phyloP scores from a whole-genome alignment of 495 filamentous ascomycete species.

The Podospora australis region DNA sequence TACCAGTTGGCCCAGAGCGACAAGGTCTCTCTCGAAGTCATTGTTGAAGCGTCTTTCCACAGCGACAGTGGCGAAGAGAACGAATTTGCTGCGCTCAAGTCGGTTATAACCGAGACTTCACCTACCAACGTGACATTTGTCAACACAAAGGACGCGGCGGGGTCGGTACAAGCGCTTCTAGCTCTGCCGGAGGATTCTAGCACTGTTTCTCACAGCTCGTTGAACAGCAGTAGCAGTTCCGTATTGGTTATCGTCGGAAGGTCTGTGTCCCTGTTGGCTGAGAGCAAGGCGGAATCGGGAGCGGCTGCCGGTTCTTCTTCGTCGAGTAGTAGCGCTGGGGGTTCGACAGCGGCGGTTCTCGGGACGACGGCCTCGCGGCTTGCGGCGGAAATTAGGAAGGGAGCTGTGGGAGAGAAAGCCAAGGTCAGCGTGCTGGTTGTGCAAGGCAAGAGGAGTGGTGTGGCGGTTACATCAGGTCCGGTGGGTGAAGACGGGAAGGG shows the following conservation, averaged over 20 bases:
- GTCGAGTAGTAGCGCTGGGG: too few species aligned
- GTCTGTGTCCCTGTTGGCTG: background rate
- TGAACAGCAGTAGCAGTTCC: background rate
- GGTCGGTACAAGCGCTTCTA: background rate
- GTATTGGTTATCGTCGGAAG: constrained; percentile 4
- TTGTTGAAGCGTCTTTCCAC: constrained; percentile 32
- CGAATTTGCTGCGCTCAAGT: constrained; percentile 9
- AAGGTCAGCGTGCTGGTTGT: constrained; percentile 66
- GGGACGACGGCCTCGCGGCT: constrained; percentile 59
- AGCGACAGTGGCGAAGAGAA: background rate
- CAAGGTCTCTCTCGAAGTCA: constrained; percentile 62
- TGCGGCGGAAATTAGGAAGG: constrained; percentile 40
- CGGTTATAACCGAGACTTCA: constrained; percentile 1
- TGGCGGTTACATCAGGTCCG: too few species aligned
- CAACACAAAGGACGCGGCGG: background rate
- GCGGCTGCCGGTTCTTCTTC: constrained; percentile 19
- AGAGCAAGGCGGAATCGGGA: too few species aligned
- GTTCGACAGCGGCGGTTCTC: constrained; percentile 54
- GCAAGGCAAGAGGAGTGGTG: constrained; percentile 44
- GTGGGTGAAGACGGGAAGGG: too few species aligned
- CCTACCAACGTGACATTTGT: constrained; percentile 1
- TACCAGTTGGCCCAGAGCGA: constrained; percentile 69
- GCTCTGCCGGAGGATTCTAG: too few species aligned
- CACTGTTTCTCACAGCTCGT: background rate
- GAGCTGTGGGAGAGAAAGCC: constrained; percentile 18